Evolutionary conservation across 768 basidiomycete genomes (phyloP), one percentile per base, ranked within the genome.

Genomic region (Agrocybe praecox): DNA sequence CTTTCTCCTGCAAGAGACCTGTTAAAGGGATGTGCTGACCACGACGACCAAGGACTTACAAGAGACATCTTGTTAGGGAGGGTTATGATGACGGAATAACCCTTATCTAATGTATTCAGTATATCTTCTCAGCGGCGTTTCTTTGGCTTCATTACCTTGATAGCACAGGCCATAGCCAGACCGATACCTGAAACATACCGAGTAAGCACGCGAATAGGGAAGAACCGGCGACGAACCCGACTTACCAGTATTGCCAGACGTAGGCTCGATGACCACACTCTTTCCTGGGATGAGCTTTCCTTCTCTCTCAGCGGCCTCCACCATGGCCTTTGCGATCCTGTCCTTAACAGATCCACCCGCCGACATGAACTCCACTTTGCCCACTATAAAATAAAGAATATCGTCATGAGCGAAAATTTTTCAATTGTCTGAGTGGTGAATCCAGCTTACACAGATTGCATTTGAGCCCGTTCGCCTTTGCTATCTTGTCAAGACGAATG

Each of bases 301-400:
- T 32, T 93, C 88, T 52, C 80, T 79, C 78, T 99, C 97, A 6
- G 96, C 97, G n/a, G 88, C 84, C 61, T 94, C 89, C 1, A 98
- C 85, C 96, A 99, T 99, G 11, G 93, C 87, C 71, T 94, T 96
- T 23, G 95, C 96, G 52, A 98, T 96, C 56, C 96, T 80, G 69
- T 98, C 96, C 76, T 99, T 99, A 57, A 98, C 90, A 2, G 91
- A 94, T 2, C 96, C 96, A 10, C 96, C 97, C 1, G 87, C 88
- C 18, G 92, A 94, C 67, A 92, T 83, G 69, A 85, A 98, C 65
- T 99, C 96, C 15, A 91, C 80, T 72, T 97, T 98, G 7, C 81
- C 96, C 67, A 96, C 92, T 96, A 49, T 9, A 4, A 4, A 29
- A 29, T 29, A 9, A 58, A 18, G 51, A 56, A 12, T 15, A 42